These are phyloP conservation scores for Ceriops tagal DNA, from an alignment of 345 rosid species.

Conservation along the genomic window DNA sequence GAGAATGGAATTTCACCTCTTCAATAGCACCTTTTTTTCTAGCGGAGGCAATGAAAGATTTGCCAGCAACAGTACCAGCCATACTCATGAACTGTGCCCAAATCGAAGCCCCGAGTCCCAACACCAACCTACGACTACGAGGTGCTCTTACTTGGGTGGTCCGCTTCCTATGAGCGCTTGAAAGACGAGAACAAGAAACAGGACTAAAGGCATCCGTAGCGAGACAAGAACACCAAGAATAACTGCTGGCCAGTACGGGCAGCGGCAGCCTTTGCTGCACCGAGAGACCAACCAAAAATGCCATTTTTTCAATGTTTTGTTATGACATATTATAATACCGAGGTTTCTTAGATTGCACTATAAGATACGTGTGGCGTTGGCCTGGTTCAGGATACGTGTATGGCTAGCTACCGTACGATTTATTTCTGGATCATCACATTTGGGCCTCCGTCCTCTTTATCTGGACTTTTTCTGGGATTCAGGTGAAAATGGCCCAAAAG, in stretches of 20 bases:
- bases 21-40: slow-evolving; percentile 61
- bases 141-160: slow-evolving; percentile 29
- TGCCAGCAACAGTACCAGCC: slow-evolving; percentile 39
- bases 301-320: slow-evolving; percentile 32
- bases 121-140: slow-evolving; percentile 39
- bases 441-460: neutral
- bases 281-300: slow-evolving; percentile 25
- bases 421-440: too few relatives aligned
- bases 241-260: slow-evolving; percentile 16
- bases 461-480: neutral
- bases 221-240: slow-evolving; percentile 5
- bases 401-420: slow-evolving; percentile 7
- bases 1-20: slow-evolving; percentile 43
- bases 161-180: slow-evolving; percentile 23
- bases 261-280: slow-evolving; percentile 28
- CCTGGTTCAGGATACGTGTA: slow-evolving; percentile 14
- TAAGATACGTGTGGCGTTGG: too few relatives aligned
- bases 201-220: slow-evolving; percentile 10
- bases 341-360: too few relatives aligned
- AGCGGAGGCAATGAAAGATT: slow-evolving; percentile 66
- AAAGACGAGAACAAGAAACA: slow-evolving; percentile 25
- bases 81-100: slow-evolving; percentile 52
- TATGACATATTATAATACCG: too few relatives aligned
- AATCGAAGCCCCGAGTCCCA: slow-evolving; percentile 60
- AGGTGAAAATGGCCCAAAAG: neutral